These are phyloP conservation scores for Beta lomatogona DNA, from an alignment of 179 eudicot species.

Conservation along the genomic window DNA sequence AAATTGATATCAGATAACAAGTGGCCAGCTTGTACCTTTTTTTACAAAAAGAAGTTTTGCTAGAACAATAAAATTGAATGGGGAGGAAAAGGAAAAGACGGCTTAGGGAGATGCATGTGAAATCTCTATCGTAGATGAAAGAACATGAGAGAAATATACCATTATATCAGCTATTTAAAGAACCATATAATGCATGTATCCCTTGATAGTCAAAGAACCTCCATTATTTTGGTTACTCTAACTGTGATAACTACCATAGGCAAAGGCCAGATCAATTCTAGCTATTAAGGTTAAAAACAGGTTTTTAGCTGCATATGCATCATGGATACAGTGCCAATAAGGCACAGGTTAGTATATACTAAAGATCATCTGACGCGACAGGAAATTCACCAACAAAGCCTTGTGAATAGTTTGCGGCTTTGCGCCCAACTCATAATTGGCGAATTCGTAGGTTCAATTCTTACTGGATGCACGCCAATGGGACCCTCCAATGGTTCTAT, in stretches of 20 bases:
- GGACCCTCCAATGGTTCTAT: too few species aligned
- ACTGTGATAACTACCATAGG: not conserved
- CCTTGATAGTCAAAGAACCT: not conserved
- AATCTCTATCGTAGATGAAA: not conserved
- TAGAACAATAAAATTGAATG: not conserved
- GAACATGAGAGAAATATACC: not conserved
- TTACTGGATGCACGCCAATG: too few species aligned
- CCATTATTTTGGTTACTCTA: not conserved
- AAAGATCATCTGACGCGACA: not conserved
- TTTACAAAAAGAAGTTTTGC: not conserved
- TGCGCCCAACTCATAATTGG: too few species aligned
- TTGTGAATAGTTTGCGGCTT: not conserved
- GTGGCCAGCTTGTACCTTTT: not conserved
- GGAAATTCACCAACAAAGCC: not conserved
- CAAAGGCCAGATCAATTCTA: not conserved
- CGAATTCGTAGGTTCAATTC: too few species aligned
- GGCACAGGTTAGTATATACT: not conserved
- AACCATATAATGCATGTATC: not conserved
- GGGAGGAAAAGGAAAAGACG: not conserved
- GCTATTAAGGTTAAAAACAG: not conserved
- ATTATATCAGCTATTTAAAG: not conserved
- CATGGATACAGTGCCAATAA: not conserved
- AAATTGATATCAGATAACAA: not conserved
- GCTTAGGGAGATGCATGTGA: not conserved
- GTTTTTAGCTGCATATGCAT: not conserved